phyloP scores from a whole-genome alignment of 768 basidiomycete genomes.

The Leccinum imitatum region DNA sequence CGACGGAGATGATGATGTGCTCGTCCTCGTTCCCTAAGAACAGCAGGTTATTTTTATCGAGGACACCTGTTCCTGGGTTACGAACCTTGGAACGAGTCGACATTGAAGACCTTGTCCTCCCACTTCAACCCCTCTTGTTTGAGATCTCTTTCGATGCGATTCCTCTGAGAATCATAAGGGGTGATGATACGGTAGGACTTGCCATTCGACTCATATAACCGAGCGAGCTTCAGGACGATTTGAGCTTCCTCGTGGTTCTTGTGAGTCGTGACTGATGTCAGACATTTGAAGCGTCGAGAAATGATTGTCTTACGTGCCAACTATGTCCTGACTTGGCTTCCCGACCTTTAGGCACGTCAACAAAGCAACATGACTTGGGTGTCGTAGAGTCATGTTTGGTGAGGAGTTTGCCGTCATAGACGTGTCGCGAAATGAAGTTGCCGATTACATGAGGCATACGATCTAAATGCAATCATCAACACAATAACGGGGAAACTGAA shows the following conservation, averaged over 20 bases:
- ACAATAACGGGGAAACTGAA: neutral
- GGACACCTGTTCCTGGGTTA: conserved; percentile 1
- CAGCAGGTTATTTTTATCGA: conserved; percentile 14
- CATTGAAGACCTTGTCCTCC: conserved; percentile 71
- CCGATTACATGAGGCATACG: conserved; percentile 82
- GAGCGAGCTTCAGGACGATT: conserved; percentile 54
- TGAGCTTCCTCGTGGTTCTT: conserved; percentile 62
- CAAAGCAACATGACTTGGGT: conserved; percentile 34
- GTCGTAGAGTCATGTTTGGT: conserved; percentile 51
- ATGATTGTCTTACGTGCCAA: conserved; percentile 31
- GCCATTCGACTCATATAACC: conserved; percentile 43
- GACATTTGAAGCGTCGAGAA: neutral
- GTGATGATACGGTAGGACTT: conserved; percentile 67
- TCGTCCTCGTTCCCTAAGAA: conserved; percentile 76
- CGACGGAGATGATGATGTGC: conserved; percentile 68
- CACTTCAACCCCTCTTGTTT: conserved; percentile 46
- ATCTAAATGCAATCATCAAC: conserved; percentile 43
- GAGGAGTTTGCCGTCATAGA: conserved; percentile 59
- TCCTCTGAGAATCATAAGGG: conserved; percentile 75
- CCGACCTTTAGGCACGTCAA: conserved; percentile 40
- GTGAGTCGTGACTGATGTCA: neutral
- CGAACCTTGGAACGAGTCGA: conserved; percentile 79
- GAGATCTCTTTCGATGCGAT: conserved; percentile 54
- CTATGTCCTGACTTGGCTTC: conserved; percentile 33
- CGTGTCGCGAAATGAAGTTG: conserved; percentile 58